A percentile compares a stretch with the other conserved stretches of the same genome.
These are phyloP conservation scores for Venustampulla echinocandica DNA, from an alignment of 495 filamentous ascomycete genomes.

Conservation along the genomic window DNA sequence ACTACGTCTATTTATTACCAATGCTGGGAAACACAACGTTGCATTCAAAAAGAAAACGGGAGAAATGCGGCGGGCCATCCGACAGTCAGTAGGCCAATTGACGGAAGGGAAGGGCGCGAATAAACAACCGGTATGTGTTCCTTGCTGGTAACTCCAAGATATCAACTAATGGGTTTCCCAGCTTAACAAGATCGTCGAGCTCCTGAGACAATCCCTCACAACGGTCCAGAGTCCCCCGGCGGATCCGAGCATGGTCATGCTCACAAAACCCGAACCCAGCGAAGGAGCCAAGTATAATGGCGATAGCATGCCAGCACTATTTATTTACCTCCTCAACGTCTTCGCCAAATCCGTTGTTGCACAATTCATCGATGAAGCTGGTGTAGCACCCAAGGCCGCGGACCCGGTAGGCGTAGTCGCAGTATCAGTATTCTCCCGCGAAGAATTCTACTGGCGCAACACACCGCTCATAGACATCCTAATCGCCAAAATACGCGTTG, in stretches of 20 bases:
- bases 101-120: conserved; percentile 55
- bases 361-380: conserved; percentile 69
- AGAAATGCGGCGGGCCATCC: conserved; percentile 64
- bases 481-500: conserved; percentile 73
- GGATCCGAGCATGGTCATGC: conserved; percentile 60
- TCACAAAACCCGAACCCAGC: conserved; percentile 45
- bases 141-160: neutral
- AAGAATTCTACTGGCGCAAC: conserved; percentile 59
- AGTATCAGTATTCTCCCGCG: conserved; percentile 62
- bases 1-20: conserved; percentile 48
- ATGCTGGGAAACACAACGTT: conserved; percentile 40
- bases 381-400: conserved; percentile 58
- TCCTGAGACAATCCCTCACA: neutral
- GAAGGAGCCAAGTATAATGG: conserved; percentile 45
- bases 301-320: conserved; percentile 50
- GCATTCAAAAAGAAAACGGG: conserved; percentile 58
- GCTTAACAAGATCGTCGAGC: neutral
- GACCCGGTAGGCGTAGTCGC: conserved; percentile 75
- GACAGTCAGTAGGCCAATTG: conserved; percentile 65
- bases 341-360: conserved; percentile 68
- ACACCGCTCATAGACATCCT: conserved; percentile 73
- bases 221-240: conserved; percentile 41
- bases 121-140: conserved; percentile 37
- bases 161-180: neutral
- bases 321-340: conserved; percentile 77